Percentiles rank a stretch among this genome's conserved stretches.
phyloP scores from a whole-genome alignment of 2,329 filamentous ascomycete genomes.

The Microdochium paspali region DNA sequence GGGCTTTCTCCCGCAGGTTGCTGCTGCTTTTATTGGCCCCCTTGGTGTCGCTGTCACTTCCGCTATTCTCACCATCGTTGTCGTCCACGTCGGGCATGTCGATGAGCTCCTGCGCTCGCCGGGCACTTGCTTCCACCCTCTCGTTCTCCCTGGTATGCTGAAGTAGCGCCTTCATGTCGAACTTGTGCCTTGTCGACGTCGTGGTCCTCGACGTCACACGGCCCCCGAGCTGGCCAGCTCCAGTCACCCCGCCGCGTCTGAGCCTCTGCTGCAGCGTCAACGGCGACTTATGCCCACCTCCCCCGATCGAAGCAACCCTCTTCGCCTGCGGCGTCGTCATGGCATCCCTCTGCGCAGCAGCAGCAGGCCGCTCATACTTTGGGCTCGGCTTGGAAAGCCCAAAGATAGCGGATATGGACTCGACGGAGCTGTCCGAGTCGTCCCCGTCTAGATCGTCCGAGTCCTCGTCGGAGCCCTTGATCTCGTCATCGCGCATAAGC shows the following conservation, averaged over 20 bases:
- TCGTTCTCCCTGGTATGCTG: conserved; percentile 50
- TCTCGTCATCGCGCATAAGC: conserved; percentile 41
- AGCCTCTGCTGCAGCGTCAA: conserved; percentile 29
- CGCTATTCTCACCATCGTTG: conserved; percentile 5
- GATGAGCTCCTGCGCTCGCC: conserved; percentile 28
- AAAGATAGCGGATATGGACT: conserved; percentile 43
- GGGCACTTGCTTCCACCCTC: conserved; percentile 45
- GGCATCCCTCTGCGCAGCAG: conserved; percentile 8
- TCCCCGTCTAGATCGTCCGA: conserved; percentile 67
- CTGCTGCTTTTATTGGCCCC: conserved; percentile 8
- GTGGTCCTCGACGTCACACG: too few species aligned
- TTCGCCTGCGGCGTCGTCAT: conserved; percentile 43
- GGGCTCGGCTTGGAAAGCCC: conserved; percentile 4
- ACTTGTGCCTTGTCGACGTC: conserved; percentile 41
- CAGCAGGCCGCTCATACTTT: conserved; percentile 7
- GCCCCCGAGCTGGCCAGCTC: too few species aligned
- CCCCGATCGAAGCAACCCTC: conserved; percentile 23
- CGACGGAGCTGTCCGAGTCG: conserved; percentile 45
- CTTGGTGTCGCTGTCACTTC: conserved; percentile 4
- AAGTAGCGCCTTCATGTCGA: conserved; percentile 53
- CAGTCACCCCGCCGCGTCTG: neutral
- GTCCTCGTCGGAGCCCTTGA: conserved; percentile 65
- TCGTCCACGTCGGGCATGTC: conserved; percentile 14
- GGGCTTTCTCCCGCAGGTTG: conserved; percentile 30
- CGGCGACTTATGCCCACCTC: conserved; percentile 30